Percentiles rank a stretch among this genome's conserved stretches.
Conservation (phyloP, 331 rosid species). For the Quercus phellos region DNA sequence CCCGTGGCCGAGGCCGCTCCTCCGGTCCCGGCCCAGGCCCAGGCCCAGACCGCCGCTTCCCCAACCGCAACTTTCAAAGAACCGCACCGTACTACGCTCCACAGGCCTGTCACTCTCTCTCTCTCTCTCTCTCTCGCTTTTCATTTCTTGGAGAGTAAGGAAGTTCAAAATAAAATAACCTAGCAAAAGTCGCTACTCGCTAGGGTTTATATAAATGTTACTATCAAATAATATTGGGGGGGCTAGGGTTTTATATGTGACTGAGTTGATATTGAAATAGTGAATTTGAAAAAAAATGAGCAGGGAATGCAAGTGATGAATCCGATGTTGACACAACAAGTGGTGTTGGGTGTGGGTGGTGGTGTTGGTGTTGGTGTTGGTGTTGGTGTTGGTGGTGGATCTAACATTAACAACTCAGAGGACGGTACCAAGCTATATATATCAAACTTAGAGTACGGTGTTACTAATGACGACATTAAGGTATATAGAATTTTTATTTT, state of each 20-base stretch:
- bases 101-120: conserved; percentile 5
- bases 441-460: conserved; percentile 36
- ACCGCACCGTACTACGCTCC: conserved; percentile 14
- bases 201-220: neutral
- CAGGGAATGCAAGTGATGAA: conserved; percentile 1
- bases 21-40: neutral
- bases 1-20: conserved; percentile 1
- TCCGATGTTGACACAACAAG: neutral
- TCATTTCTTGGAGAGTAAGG: neutral
- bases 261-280: neutral
- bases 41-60: conserved; percentile 23
- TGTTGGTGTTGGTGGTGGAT: neutral
- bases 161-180: neutral
- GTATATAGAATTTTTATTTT: neutral
- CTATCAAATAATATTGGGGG: neutral
- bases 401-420: neutral
- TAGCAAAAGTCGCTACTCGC: neutral
- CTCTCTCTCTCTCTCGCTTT: neutral
- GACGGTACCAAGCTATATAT: conserved; percentile 31
- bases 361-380: neutral
- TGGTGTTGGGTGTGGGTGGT: neutral
- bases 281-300: neutral
- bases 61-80: neutral
- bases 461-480: conserved; percentile 32
- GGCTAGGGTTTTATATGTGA: neutral